These are phyloP conservation scores for Pyronema omphalodes DNA, from an alignment of 495 filamentous ascomycete genomes.

Conservation along the genomic window DNA sequence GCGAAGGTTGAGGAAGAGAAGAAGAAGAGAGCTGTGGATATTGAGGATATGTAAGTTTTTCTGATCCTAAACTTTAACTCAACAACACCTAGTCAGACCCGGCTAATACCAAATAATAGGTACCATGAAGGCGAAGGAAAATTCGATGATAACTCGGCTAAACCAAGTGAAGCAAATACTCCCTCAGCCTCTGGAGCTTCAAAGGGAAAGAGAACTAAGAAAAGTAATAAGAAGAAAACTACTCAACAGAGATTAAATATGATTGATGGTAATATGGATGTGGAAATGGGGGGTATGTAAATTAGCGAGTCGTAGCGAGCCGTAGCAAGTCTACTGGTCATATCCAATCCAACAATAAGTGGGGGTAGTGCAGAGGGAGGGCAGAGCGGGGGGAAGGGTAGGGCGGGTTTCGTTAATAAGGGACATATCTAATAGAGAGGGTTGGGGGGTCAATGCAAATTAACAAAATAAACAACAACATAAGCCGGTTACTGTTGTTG, in stretches of 20 bases:
- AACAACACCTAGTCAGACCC: too few species aligned
- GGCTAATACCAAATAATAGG: conserved; percentile 2
- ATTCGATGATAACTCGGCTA: conserved; percentile 20
- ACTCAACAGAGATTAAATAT: conserved; percentile 24
- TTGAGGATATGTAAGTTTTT: conserved; percentile 20
- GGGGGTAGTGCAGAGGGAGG: too few species aligned
- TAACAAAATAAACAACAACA: too few species aligned
- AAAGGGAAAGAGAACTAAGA: conserved; percentile 21
- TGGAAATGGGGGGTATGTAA: neutral
- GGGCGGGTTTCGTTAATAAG: too few species aligned
- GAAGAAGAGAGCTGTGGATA: conserved; percentile 32
- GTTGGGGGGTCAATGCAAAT: too few species aligned
- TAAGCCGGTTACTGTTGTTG: too few species aligned
- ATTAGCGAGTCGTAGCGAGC: too few species aligned
- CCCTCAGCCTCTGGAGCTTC: neutral
- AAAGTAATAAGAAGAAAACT: conserved; percentile 25
- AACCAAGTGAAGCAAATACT: conserved; percentile 21
- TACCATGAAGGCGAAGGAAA: conserved; percentile 23
- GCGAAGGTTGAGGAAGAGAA: conserved; percentile 33
- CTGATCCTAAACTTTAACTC: too few species aligned
- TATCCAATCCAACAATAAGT: too few species aligned
- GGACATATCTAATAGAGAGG: too few species aligned
- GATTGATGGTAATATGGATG: conserved; percentile 16
- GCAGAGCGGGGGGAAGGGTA: too few species aligned
- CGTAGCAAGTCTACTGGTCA: too few species aligned